Evolutionary conservation across 495 filamentous ascomycete genomes (phyloP).

Genomic region (Alectoria sarmentosa): DNA sequence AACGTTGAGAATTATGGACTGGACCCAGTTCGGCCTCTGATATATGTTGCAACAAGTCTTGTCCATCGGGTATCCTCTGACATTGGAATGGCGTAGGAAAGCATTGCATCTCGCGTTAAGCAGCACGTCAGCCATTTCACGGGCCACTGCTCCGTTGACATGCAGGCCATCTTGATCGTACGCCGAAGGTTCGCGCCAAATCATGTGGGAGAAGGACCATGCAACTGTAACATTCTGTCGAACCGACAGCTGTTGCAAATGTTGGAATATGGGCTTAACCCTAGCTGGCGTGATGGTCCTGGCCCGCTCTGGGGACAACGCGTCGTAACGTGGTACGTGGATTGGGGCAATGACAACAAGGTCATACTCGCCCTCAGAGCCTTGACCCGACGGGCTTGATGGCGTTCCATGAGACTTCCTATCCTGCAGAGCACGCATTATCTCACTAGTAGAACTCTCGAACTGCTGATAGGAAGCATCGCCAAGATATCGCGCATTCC

Average conservation of each 20-base stretch:
- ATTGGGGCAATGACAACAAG: conserved; percentile 48
- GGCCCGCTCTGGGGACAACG: conserved; percentile 38
- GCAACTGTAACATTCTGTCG: conserved; percentile 40
- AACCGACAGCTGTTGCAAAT: conserved; percentile 40
- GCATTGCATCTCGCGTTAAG: conserved; percentile 54
- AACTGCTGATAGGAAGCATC: conserved; percentile 39
- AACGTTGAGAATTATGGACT: conserved; percentile 30
- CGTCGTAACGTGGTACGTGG: conserved; percentile 44
- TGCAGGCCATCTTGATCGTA: conserved; percentile 49
- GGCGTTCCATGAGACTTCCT: conserved; percentile 21
- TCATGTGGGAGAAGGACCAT: conserved; percentile 48
- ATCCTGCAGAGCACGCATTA: conserved; percentile 32
- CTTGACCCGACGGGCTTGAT: conserved; percentile 5
- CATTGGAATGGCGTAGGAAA: conserved; percentile 25
- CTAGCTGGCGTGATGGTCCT: conserved; percentile 44
- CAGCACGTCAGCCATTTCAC: conserved; percentile 44
- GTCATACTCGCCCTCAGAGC: conserved; percentile 25
- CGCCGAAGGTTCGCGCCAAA: conserved; percentile 26
- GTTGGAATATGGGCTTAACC: conserved; percentile 48
- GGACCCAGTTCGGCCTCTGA: conserved; percentile 27
- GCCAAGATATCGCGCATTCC: conserved; percentile 48
- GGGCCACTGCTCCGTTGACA: conserved; percentile 41
- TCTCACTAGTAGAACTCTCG: conserved; percentile 37
- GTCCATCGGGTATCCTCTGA: conserved; percentile 40
- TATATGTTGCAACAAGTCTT: conserved; percentile 54